Base-by-base conservation (phyloP, 805 yeast species). In the Cyberlindnera xylosilytica region DNA sequence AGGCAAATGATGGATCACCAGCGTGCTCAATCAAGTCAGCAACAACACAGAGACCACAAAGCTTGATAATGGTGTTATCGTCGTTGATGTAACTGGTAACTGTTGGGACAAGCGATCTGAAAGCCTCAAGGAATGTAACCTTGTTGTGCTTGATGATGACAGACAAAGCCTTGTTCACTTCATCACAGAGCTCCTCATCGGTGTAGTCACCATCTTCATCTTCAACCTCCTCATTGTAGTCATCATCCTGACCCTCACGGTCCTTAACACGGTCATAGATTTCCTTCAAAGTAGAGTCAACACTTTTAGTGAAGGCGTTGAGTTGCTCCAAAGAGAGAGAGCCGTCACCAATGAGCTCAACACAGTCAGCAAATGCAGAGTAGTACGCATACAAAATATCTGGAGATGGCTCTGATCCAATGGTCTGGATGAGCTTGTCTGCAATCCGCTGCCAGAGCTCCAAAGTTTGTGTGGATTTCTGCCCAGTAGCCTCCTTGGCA, bases 171-270 rank as follows among this genome's bases (percentile, higher is more conserved):
- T 83, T 85, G 60, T 84, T 86, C 49, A 89, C 79, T 59, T 91
- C 96, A 54, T 88, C 95, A 39, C 89, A 66, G 35, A 93, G 68
- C 58, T 90, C 97, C 58, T 89, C 97, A 61, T 93, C 98, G 1
- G 93, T 82, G 53, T 73, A 78, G 54, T 85, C 95, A 45, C 81
- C 88, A 23, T 78, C 82, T 42, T 90, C 97, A 43, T 83, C 89
- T 45, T 84, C 95, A 6, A 81, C 70, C 34, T 87, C 97, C 65
- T 88, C 97, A 45, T 84, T 83, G 61, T 83, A 89, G 54, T 87
- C 96, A 58, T 87, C 96, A 50, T 85, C 93, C 33, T 75, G 83
- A 46, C 70, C 72, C 41, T 87, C 89, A 49, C 95, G 82, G 27
- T 72, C 76, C 56, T 78, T 79, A 42, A 87, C 79, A 53, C 96